phyloP scores from a whole-genome alignment of 352 stramenopile species.

The Lagenidium giganteum region DNA sequence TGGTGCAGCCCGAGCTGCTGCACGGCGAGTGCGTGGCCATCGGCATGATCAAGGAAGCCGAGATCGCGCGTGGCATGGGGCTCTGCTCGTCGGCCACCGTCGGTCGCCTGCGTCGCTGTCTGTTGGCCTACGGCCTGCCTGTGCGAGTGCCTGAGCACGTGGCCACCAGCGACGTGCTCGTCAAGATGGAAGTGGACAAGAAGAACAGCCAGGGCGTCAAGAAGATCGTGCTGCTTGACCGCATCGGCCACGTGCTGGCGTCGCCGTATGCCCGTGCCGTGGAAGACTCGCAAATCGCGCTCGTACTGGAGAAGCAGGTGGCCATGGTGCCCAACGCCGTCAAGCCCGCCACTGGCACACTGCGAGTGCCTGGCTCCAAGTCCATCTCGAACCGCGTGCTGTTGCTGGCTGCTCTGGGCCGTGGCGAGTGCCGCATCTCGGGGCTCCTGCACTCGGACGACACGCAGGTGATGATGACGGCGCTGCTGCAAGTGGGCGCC shows the following conservation, averaged over 20 bases:
- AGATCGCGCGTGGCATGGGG: constrained; percentile 86
- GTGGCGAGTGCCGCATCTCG: constrained; percentile 71
- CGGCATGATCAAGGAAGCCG: constrained; percentile 95
- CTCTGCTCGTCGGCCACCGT: constrained; percentile 68
- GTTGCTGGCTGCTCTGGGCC: constrained; percentile 91
- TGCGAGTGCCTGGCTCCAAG: constrained; percentile 94
- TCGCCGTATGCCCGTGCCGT: constrained; percentile 70
- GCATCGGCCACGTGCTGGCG: constrained; percentile 62
- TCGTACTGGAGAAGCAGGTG: constrained; percentile 75
- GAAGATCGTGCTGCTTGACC: constrained; percentile 73
- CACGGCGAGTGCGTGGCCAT: constrained; percentile 97
- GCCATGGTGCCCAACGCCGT: constrained; percentile 40
- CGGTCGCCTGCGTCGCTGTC: constrained; percentile 55
- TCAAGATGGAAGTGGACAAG: constrained; percentile 87
- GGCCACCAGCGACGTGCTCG: constrained; percentile 48
- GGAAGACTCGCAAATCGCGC: constrained; percentile 65
- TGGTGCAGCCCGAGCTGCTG: constrained; percentile 93
- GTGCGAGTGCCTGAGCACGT: constrained; percentile 59
- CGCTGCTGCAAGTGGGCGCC: constrained; percentile 89
- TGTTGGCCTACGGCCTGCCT: constrained; percentile 65
- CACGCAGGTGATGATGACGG: constrained; percentile 97
- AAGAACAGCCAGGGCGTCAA: constrained; percentile 81
- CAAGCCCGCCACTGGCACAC: constrained; percentile 48
- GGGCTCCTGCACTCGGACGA: constrained; percentile 97
- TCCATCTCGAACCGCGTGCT: constrained; percentile 98